A percentile compares a stretch with the other conserved stretches of the same genome.
These are phyloP conservation scores for Huiozyma sinensis DNA, from an alignment of 805 yeast species.

Conservation along the genomic window DNA sequence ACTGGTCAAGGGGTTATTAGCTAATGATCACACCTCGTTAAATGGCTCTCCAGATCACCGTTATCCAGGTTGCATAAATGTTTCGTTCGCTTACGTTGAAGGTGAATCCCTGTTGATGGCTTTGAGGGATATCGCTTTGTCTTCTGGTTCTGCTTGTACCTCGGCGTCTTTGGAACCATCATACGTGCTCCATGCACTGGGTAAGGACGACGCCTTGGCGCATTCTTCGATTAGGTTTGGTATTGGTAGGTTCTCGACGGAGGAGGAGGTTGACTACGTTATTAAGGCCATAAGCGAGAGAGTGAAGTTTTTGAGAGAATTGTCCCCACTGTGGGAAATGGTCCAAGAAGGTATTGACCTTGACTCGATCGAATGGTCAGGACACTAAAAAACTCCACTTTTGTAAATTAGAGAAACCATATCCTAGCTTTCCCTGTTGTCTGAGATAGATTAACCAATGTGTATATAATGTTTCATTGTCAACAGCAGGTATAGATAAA, in stretches of 20 bases:
- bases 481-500: too few species aligned
- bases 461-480: too few species aligned
- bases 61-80: constrained; percentile 91
- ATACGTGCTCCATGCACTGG: constrained; percentile 90
- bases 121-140: constrained; percentile 87
- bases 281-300: constrained; percentile 78
- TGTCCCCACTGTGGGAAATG: constrained; percentile 98
- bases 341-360: constrained; percentile 96
- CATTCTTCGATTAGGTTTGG: constrained; percentile 98
- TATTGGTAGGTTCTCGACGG: constrained; percentile 93
- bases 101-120: constrained; percentile 98
- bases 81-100: constrained; percentile 94
- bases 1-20: constrained; percentile 58
- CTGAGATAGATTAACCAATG: too few species aligned
- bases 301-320: constrained; percentile 81
- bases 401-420: neutral
- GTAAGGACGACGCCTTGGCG: constrained; percentile 96
- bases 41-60: constrained; percentile 72
- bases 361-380: constrained; percentile 93
- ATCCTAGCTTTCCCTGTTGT: too few species aligned
- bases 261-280: constrained; percentile 90
- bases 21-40: constrained; percentile 79
- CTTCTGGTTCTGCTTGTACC: constrained; percentile 97
- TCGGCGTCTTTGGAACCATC: constrained; percentile 97
- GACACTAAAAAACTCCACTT: constrained; percentile 47